Evolutionary conservation across 306 rosid species (phyloP), one percentile per base, ranked within the genome.

Genomic region (Trifolium pratense): DNA sequence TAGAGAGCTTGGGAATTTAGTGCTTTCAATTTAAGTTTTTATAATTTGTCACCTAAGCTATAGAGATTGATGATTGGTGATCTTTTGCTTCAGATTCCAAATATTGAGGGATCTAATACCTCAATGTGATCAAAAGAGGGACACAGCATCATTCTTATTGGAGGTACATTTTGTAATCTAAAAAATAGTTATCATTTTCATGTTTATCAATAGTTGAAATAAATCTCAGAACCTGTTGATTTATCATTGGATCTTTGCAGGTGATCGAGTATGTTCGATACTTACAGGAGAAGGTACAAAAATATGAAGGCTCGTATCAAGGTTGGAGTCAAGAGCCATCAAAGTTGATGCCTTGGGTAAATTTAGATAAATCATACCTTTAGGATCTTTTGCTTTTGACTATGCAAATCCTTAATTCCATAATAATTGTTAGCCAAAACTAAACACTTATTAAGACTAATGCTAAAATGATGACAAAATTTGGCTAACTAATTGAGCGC

Each of bases 71-170:
- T 39, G 75, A 66, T 60, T 69, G 67, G 66, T 66, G 36, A 68
- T 75, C 63, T 43, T 51, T 73, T 66, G 64, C 71, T 88, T 83
- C 92, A 92, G 99, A 72, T 95, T 91, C 87, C 99, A 95, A 90
- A 86, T 87, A 84, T 80, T 95, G 88, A 91, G 99, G 89, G 97
- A 95, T 88, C 96, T 95, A 53, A 92, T 92, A 80, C 97, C 99
- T 64, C 89, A 95, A 21, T 86, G 99, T 82, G 96, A 95, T 77
- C 99, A 95, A 70, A 95, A 95, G 86, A 86, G 97, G 81, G 99
- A 95, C 78, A 95, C 99, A 0, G 97, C 97, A 7, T 95, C 99
- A 3, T 95, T 95, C 82, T 89, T 95, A 67, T 78, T 95, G 39
- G 97, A 95, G 99, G 99, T 95, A 86, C 51, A 6, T 69, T 63